Evolutionary conservation across 2,329 filamentous ascomycete genomes (phyloP).

Genomic region (Kalmusia sp.): DNA sequence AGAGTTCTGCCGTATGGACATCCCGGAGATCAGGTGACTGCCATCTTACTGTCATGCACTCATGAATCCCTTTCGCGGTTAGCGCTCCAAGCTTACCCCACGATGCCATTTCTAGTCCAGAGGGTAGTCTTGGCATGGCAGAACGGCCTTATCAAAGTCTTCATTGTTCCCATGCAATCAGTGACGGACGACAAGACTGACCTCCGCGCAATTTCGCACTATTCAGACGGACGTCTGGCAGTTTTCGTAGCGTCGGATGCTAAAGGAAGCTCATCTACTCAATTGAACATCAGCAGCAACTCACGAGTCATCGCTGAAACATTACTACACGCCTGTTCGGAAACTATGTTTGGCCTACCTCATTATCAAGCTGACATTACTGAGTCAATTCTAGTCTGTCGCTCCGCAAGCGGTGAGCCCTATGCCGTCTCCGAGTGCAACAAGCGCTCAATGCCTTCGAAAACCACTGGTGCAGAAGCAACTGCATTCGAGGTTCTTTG

Average conservation of each 20-base stretch:
- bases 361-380: constrained; percentile 41
- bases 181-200: constrained; percentile 41
- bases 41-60: constrained; percentile 49
- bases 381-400: constrained; percentile 41
- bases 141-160: constrained; percentile 39
- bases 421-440: constrained; percentile 41
- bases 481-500: constrained; percentile 31
- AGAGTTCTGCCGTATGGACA: constrained; percentile 49
- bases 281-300: constrained; percentile 44
- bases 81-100: constrained; percentile 55
- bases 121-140: constrained; percentile 42
- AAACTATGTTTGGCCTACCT: constrained; percentile 42
- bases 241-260: constrained; percentile 43
- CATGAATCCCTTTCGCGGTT: constrained; percentile 41
- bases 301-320: constrained; percentile 43
- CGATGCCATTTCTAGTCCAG: constrained; percentile 40
- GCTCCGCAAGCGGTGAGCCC: constrained; percentile 20
- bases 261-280: constrained; percentile 24
- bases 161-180: constrained; percentile 43
- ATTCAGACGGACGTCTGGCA: constrained; percentile 34
- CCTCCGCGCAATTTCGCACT: constrained; percentile 46
- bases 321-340: constrained; percentile 41
- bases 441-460: constrained; percentile 42
- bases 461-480: constrained; percentile 20
- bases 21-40: constrained; percentile 55